Evolutionary conservation across 768 basidiomycete genomes (phyloP), one percentile per base, ranked within the genome.

Genomic region (Cystobasidiopsis lactophilus): DNA sequence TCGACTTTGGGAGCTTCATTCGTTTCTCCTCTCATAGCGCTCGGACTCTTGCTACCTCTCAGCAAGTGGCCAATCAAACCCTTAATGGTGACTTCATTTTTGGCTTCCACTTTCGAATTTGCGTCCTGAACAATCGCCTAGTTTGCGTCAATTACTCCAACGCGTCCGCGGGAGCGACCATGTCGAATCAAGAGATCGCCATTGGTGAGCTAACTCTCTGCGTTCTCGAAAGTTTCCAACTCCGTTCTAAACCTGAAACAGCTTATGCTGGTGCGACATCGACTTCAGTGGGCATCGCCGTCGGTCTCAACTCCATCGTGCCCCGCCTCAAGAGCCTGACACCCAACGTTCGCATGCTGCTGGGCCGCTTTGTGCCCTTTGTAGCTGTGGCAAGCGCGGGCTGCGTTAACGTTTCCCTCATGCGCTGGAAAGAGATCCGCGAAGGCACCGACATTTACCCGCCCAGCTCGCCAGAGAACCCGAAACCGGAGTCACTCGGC

Each of bases 301-400:
- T 70, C 33, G 65, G 66, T 0, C 62, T 70, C 26, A 64, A 64
- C 5, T 59, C 65, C 5, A 49, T 67, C 31, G 69, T 70, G 3
- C 69, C 69, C 4, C 56, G 59, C 18, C 52, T 60, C 3, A 43
- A 56, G 4, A 4, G 19, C 31, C 40, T 58, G n/a, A 49, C 57
- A 3, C 57, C 58, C 2, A n/a, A 47, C 14, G 50, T 57, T 2
- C 44, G 50, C 13, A 47, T 52, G 7, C 55, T 60, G n/a, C 55
- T 64, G 23, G 50, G 50, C 30, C 58, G 59, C 37, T 53, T 65
- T 33, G 60, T 65, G 1, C 69, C 69, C 2, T 70, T 70, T 51
- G 69, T 63, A 3, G 63, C 65, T 35, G 69, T 70, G 5, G 69
- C 68, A 3, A 62, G 60, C 26, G 69, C 69, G 16, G 69, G 69